phyloP scores from a whole-genome alignment of 345 rosid species.

The Eucalyptus globulus region DNA sequence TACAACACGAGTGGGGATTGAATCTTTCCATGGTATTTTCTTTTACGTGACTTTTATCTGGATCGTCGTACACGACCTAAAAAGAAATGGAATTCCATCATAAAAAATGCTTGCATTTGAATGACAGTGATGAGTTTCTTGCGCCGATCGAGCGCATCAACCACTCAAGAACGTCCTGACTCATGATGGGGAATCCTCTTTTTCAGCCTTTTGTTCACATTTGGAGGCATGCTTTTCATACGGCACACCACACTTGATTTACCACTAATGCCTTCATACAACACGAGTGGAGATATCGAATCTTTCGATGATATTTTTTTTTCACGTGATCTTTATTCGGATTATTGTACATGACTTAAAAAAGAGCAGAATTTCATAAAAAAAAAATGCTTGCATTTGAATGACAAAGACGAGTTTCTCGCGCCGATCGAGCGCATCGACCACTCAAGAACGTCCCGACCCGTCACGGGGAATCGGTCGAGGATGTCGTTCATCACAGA shows the following conservation, averaged over 20 bases:
- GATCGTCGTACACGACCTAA: accelerated
- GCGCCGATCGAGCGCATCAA: accelerated
- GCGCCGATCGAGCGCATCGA: accelerated
- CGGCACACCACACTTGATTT: neutral
- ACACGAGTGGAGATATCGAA: neutral
- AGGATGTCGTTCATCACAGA: neutral
- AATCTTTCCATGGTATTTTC: neutral
- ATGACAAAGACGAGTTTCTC: neutral
- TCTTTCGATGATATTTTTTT: neutral
- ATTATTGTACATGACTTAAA: accelerated
- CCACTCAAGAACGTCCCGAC: neutral
- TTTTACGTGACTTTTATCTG: neutral
- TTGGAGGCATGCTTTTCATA: neutral
- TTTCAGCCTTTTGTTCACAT: neutral
- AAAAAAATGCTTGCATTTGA: neutral
- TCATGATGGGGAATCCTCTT: neutral
- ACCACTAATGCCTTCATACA: neutral
- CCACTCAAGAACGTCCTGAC: neutral
- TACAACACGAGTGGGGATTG: neutral
- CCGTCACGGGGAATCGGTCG: neutral
- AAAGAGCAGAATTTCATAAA: neutral
- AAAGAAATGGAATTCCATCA: neutral
- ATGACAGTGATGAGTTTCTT: neutral
- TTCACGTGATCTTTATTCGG: neutral
- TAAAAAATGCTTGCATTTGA: neutral